Evolutionary conservation across 1,139 yeast species (phyloP).

Genomic region (Saccharomyces hybrid): DNA sequence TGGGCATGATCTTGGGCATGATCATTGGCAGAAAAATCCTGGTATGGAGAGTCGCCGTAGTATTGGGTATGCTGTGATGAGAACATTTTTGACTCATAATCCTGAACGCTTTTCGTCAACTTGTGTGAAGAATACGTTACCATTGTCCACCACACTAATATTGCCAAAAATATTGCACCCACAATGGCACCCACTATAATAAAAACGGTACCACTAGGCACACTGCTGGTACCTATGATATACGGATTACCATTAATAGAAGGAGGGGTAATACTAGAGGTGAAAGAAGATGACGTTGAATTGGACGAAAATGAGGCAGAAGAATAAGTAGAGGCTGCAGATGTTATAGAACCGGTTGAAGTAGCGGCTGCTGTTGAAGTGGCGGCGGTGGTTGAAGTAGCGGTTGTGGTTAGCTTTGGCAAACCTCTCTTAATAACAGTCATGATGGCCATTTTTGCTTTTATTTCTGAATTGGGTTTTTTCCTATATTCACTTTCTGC

Average conservation of each 20-base stretch:
- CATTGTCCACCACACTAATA: slow-evolving; percentile 17
- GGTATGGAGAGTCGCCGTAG: neutral
- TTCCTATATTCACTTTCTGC: neutral
- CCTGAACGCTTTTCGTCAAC: slow-evolving; percentile 11
- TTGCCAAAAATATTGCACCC: slow-evolving; percentile 34
- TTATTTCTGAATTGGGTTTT: neutral
- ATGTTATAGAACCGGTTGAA: slow-evolving; percentile 9
- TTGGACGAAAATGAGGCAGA: slow-evolving; percentile 25
- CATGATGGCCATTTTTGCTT: neutral
- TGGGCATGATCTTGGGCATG: neutral
- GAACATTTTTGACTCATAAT: neutral
- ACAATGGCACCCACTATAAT: slow-evolving; percentile 70
- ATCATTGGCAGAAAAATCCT: neutral
- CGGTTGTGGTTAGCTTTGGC: slow-evolving; percentile 2
- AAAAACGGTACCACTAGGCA: slow-evolving; percentile 69
- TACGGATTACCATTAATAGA: slow-evolving; percentile 53
- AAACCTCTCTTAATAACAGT: slow-evolving; percentile 1
- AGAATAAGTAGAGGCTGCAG: slow-evolving; percentile 29
- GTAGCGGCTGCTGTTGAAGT: slow-evolving; percentile 9
- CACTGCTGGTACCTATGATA: slow-evolving; percentile 39
- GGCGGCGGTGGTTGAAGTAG: slow-evolving; percentile 1
- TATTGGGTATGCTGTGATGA: neutral
- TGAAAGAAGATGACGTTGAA: neutral
- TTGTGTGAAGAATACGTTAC: slow-evolving; percentile 19
- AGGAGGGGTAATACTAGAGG: slow-evolving; percentile 59